These are phyloP conservation scores for Cucurbita maxima DNA, from an alignment of 306 rosid genomes.

Conservation along the genomic window DNA sequence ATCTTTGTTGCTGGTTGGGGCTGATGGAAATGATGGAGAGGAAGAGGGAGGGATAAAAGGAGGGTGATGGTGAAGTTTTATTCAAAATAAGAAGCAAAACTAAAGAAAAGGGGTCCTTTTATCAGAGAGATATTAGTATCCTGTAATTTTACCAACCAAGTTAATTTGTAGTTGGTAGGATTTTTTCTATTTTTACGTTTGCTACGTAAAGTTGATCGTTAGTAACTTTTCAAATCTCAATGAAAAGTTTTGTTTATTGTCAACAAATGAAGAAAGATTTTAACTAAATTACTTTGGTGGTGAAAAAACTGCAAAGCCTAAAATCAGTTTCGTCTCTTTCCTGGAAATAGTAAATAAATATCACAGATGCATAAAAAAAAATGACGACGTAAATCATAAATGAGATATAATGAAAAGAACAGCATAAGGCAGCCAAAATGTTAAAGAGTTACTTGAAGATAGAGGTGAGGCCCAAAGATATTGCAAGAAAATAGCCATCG, in stretches of 20 bases:
- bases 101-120: background rate
- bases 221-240: background rate
- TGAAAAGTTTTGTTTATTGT: background rate
- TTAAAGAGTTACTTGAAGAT: conserved; percentile 50
- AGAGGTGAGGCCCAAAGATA: conserved; percentile 75
- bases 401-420: background rate
- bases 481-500: conserved; percentile 74
- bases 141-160: background rate
- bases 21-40: too few species aligned
- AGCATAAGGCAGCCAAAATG: conserved; percentile 3
- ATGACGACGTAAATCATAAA: background rate
- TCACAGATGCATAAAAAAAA: background rate
- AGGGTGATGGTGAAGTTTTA: too few species aligned
- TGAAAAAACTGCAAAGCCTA: background rate
- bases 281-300: background rate
- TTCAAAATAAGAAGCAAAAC: too few species aligned
- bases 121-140: background rate
- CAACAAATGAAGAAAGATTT: background rate
- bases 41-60: too few species aligned
- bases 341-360: background rate
- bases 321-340: background rate
- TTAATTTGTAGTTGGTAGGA: background rate
- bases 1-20: too few species aligned
- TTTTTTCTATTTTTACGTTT: background rate
- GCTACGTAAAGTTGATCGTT: background rate